These are phyloP conservation scores for Ascoidea asiatica DNA, from an alignment of 805 yeast species.

Conservation along the genomic window DNA sequence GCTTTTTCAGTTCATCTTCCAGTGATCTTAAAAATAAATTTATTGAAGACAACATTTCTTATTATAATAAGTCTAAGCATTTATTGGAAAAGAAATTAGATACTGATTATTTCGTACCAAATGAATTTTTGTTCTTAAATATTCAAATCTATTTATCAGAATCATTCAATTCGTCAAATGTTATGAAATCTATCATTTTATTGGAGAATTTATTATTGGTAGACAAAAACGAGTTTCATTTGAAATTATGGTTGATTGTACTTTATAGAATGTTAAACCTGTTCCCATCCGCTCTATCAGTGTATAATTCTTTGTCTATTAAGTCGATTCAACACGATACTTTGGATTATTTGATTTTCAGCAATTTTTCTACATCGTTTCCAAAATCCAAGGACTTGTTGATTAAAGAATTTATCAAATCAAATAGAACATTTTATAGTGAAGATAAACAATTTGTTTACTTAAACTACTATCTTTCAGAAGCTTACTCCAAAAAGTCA, in stretches of 20 bases:
- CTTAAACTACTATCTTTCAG: constrained; percentile 2
- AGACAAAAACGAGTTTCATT: constrained; percentile 7
- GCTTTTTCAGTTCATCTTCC: constrained; percentile 8
- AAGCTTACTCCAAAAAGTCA: constrained; percentile 5
- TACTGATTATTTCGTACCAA: constrained; percentile 62
- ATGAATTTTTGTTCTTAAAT: constrained; percentile 49
- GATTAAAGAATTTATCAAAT: not conserved
- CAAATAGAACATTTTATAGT: constrained; percentile 3
- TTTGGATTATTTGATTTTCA: constrained; percentile 5
- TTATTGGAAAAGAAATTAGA: constrained; percentile 26
- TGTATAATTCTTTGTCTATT: constrained; percentile 3
- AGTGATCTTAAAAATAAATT: constrained; percentile 10
- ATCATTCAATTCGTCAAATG: constrained; percentile 13
- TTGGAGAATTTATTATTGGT: constrained; percentile 1
- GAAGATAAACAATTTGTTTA: constrained; percentile 3
- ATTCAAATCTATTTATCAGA: constrained; percentile 22
- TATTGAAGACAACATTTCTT: constrained; percentile 20
- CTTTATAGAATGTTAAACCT: constrained; percentile 7
- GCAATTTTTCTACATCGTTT: constrained; percentile 3
- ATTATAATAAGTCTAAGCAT: constrained; percentile 25
- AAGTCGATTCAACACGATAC: constrained; percentile 10
- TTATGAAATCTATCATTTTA: constrained; percentile 3
- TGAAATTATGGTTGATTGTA: constrained; percentile 9
- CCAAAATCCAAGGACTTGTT: constrained; percentile 1
- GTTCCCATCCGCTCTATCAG: not conserved